Evolutionary conservation across 352 stramenopile species (phyloP), one percentile per base, ranked within the genome.

Genomic region (Phytopythium ostracodes): DNA sequence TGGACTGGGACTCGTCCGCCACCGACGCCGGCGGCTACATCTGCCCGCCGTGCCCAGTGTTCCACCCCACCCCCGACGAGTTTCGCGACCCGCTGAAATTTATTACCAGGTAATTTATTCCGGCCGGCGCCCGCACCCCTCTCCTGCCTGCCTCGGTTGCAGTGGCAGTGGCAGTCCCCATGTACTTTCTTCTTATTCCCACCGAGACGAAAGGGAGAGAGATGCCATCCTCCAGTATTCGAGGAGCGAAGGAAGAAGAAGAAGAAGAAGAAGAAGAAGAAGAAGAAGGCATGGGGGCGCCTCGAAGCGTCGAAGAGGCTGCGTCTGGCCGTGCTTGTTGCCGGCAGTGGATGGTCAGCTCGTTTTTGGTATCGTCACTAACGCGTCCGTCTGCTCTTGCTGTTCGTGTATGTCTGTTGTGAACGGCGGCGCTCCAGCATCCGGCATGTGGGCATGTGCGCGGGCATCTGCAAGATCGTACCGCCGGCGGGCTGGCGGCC

Each of bases 401-500:
- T 47, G 9, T 47, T 4, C 8, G 4, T 47, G 4, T 47, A 20
- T 25, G 18, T 12, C 1, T 47, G 2, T n/a, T 44, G 38, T 42
- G 8, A 14, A 17, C 36, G 38, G 38, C 17, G 24, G 22, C 17
- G 27, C 36, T n/a, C 25, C 56, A 96, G 79, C 60, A 96, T 97
- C 69, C 80, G 91, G 33, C 78, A 90, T 52, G 91, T 97, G 55
- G 96, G 93, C 24, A 88, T 97, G 77, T 73, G 88, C 59, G 97
- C 96, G 57, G 98, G 97, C 29, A 99, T 99, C 65, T 98, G 90
- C 73, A 99, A 99, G 78, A 99, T 99, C 71, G 96, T 99, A 20
- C 97, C 98, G 60, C 98, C 98, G 0, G 59, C 74, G 29, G 97
- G 91, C 44, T 99, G 96, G 96, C 89, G 92, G 24, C 95, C 92